phyloP scores from a whole-genome alignment of 2,329 filamentous ascomycete genomes.

The Talaromyces piceae region DNA sequence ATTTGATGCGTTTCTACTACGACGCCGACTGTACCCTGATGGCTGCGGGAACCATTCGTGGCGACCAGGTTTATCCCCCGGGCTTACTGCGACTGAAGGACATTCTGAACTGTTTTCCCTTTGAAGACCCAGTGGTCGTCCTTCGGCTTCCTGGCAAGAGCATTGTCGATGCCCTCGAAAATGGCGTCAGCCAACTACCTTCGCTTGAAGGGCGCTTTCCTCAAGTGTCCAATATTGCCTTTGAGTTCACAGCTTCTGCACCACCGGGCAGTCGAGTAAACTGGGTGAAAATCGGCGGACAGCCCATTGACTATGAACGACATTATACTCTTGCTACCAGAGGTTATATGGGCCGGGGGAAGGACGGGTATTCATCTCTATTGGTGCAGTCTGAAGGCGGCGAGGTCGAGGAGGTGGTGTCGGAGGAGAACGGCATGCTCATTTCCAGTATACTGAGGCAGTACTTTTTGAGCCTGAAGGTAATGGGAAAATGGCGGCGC shows the following conservation, averaged over 20 bases:
- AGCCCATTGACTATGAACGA: constrained; percentile 54
- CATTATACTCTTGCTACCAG: constrained; percentile 70
- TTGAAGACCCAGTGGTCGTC: constrained; percentile 82
- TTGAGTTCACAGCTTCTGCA: constrained; percentile 60
- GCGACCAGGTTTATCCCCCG: constrained; percentile 80
- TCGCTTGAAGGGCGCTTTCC: constrained; percentile 79
- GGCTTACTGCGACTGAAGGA: constrained; percentile 72
- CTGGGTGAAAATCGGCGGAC: constrained; percentile 53
- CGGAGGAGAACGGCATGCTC: constrained; percentile 78
- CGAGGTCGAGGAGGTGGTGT: constrained; percentile 66
- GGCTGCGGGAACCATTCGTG: constrained; percentile 77
- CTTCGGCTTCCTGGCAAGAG: constrained; percentile 64
- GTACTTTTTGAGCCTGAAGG: constrained; percentile 81
- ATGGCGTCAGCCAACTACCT: constrained; percentile 71
- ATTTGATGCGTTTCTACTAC: constrained; percentile 82
- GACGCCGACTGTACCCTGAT: constrained; percentile 74
- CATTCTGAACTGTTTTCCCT: constrained; percentile 83
- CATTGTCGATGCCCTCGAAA: constrained; percentile 74
- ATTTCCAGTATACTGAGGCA: constrained; percentile 81
- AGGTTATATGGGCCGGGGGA: constrained; percentile 83
- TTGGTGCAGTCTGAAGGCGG: constrained; percentile 72
- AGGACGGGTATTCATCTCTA: constrained; percentile 73
- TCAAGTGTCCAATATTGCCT: constrained; percentile 76
- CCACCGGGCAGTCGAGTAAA: constrained; percentile 57
- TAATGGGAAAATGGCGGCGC: constrained; percentile 70